phyloP scores from a whole-genome alignment of 2,329 filamentous ascomycete species.

The Aureobasidium sp. region DNA sequence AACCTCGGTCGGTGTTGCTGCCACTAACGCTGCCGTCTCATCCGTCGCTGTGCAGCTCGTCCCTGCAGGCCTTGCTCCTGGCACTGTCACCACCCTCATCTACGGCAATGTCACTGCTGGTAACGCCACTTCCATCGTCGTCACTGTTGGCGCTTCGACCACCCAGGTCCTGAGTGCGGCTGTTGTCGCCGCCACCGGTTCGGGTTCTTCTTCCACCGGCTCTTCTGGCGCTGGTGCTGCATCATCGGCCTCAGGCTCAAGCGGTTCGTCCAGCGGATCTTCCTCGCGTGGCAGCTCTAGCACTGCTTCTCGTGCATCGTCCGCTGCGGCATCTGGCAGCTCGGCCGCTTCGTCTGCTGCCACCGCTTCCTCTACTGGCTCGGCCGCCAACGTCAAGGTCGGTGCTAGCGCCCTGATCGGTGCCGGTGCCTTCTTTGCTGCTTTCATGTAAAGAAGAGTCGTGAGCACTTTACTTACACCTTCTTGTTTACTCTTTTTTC shows the following conservation, averaged over 20 bases:
- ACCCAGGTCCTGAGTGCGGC: slow-evolving; percentile 19
- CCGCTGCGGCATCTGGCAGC: slow-evolving; percentile 6
- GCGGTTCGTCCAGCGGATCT: neutral
- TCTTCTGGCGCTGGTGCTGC: slow-evolving; percentile 16
- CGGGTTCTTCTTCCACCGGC: slow-evolving; percentile 16
- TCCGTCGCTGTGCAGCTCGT: slow-evolving; percentile 35
- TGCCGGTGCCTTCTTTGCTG: slow-evolving; percentile 32
- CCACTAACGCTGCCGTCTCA: slow-evolving; percentile 32
- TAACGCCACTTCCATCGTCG: slow-evolving; percentile 26
- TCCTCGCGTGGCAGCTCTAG: slow-evolving; percentile 1
- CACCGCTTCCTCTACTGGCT: slow-evolving; percentile 20
- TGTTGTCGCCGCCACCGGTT: slow-evolving; percentile 15
- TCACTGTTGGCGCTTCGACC: slow-evolving; percentile 27
- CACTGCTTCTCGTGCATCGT: slow-evolving; percentile 14
- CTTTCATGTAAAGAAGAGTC: slow-evolving; percentile 27
- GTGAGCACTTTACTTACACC: neutral
- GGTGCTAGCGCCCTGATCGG: slow-evolving; percentile 30
- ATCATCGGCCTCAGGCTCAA: slow-evolving; percentile 7
- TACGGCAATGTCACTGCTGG: slow-evolving; percentile 22
- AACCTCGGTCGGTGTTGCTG: slow-evolving; percentile 34
- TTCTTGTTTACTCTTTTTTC: neutral
- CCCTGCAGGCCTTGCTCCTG: slow-evolving; percentile 35
- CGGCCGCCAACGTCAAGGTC: slow-evolving; percentile 25
- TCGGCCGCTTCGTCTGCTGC: slow-evolving; percentile 21
- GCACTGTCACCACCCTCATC: slow-evolving; percentile 24